Conservation (phyloP, 2,329 filamentous ascomycete genomes). For the Pestalotiopsis sp. region DNA sequence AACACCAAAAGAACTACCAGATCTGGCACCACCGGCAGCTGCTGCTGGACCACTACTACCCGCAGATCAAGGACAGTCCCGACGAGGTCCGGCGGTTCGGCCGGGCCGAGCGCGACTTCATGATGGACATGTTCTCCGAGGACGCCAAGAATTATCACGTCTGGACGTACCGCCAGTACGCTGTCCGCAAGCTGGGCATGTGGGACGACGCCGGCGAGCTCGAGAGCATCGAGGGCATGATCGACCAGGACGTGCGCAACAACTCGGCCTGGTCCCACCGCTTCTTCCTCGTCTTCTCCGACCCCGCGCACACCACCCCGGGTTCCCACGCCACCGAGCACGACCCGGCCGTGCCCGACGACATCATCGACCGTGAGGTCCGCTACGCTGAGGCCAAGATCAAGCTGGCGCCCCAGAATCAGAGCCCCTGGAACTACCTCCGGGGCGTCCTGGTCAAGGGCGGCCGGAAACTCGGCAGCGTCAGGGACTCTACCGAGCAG, state of each 20-base stretch:
- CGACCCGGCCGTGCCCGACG: conserved; percentile 58
- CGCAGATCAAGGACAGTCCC: conserved; percentile 60
- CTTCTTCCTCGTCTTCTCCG: conserved; percentile 85
- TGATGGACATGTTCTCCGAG: conserved; percentile 75
- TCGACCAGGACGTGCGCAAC: conserved; percentile 83
- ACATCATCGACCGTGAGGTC: conserved; percentile 73
- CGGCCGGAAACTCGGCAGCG: conserved; percentile 46
- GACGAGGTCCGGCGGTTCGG: conserved; percentile 58
- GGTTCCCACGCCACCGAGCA: conserved; percentile 49
- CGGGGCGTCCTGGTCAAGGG: conserved; percentile 72
- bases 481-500: conserved; percentile 48
- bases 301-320: conserved; percentile 50
- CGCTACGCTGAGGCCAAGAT: conserved; percentile 74
- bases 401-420: conserved; percentile 82
- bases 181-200: conserved; percentile 65
- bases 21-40: conserved; percentile 82
- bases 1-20: conserved; percentile 96
- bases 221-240: conserved; percentile 67
- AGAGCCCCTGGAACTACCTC: conserved; percentile 92
- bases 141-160: conserved; percentile 99
- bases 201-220: conserved; percentile 58
- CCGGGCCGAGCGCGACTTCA: conserved; percentile 70
- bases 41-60: conserved; percentile 59
- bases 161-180: conserved; percentile 87
- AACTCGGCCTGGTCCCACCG: conserved; percentile 98